phyloP scores from a whole-genome alignment of 2,329 filamentous ascomycete genomes.

The Colletotrichum sp. region DNA sequence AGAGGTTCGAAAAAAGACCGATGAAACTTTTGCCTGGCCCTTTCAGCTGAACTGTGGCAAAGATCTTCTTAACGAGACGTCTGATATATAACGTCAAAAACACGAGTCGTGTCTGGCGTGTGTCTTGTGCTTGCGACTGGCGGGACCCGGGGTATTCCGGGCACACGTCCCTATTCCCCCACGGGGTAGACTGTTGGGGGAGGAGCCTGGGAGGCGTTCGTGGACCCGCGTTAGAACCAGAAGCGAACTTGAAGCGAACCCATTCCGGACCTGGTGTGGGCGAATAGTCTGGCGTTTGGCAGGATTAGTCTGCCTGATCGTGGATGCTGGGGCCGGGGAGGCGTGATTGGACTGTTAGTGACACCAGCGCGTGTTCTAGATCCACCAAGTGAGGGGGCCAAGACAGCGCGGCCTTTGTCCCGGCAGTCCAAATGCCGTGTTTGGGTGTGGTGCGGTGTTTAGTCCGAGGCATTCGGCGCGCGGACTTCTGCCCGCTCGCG shows the following conservation, averaged over 20 bases:
- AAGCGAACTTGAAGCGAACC: not conserved
- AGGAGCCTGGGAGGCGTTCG: not conserved
- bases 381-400: not conserved
- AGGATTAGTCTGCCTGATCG: not conserved
- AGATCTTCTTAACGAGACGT: not conserved
- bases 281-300: not conserved
- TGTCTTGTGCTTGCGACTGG: not conserved
- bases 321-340: not conserved
- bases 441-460: not conserved
- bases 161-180: not conserved
- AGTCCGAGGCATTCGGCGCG: not conserved
- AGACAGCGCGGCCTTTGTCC: constrained; percentile 2
- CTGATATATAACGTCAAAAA: not conserved
- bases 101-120: not conserved
- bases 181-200: constrained; percentile 5
- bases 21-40: not conserved
- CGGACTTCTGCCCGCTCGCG: constrained; percentile 3
- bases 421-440: not conserved
- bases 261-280: not conserved
- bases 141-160: not conserved
- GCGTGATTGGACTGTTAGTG: constrained; percentile 3
- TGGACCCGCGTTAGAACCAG: not conserved
- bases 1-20: not conserved
- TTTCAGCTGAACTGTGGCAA: not conserved
- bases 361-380: not conserved